Conservation (phyloP, 2,329 filamentous ascomycete species). For the Huntiella bhutanensis region DNA sequence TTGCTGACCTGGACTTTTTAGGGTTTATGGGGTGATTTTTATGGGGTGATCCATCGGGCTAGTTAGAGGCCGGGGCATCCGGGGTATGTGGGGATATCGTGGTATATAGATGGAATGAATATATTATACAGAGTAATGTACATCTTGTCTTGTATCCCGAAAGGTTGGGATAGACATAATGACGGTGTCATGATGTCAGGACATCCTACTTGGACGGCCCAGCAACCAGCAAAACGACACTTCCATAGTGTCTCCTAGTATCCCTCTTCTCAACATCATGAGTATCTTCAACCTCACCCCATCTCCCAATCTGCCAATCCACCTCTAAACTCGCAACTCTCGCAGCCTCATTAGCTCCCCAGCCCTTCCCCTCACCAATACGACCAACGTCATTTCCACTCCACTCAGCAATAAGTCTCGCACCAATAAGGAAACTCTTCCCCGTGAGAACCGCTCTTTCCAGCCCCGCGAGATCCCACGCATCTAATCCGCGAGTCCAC, state of each 20-base stretch:
- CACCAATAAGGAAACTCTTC: constrained; percentile 68
- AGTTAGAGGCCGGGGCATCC: too few relatives aligned
- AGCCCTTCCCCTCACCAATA: constrained; percentile 23
- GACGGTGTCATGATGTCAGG: background rate
- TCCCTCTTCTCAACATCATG: constrained; percentile 95
- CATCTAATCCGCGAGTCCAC: constrained; percentile 54
- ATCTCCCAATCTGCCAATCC: constrained; percentile 71
- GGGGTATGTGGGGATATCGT: background rate
- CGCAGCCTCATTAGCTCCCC: constrained; percentile 70
- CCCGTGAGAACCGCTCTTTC: constrained; percentile 69
- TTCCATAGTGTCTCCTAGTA: constrained; percentile 69
- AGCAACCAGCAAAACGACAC: constrained; percentile 62
- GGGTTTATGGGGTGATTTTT: background rate
- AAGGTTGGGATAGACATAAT: too few relatives aligned
- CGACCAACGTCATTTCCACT: constrained; percentile 42
- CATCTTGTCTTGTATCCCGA: background rate
- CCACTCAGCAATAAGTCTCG: constrained; percentile 70
- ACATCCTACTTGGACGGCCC: constrained; percentile 22
- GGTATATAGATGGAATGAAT: constrained; percentile 1
- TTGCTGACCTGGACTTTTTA: background rate
- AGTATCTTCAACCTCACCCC: constrained; percentile 96
- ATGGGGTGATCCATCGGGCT: too few relatives aligned
- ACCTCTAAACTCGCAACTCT: constrained; percentile 67
- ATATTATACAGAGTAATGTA: constrained; percentile 2
- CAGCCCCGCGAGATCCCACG: constrained; percentile 70